Conservation (phyloP, 805 yeast genomes). For the Ogataea dorogensis region DNA sequence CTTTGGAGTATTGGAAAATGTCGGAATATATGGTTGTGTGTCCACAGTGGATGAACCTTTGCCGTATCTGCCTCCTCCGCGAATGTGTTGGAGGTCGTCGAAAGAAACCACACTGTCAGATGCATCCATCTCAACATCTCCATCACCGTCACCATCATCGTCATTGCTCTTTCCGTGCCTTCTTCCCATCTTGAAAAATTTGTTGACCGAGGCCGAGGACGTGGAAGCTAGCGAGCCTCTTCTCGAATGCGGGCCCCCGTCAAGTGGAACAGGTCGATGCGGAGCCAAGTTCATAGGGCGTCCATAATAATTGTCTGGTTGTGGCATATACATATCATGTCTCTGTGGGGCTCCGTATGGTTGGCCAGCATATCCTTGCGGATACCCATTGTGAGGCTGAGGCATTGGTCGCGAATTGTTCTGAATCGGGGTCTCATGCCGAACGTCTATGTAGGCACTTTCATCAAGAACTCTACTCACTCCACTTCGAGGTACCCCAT, state of each 20-base stretch:
- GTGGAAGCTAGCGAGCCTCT: conserved; percentile 28
- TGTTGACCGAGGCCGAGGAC: conserved; percentile 35
- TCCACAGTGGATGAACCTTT: conserved; percentile 44
- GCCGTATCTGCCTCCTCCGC: conserved; percentile 66
- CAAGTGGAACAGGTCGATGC: conserved; percentile 1
- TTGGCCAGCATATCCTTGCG: conserved; percentile 5
- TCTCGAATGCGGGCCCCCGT: conserved; percentile 19
- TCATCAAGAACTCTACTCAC: conserved; percentile 40
- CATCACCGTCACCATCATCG: conserved; percentile 31
- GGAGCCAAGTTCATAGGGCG: conserved; percentile 4
- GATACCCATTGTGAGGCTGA: conserved; percentile 9
- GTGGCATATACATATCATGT: conserved; percentile 10
- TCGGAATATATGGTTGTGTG: conserved; percentile 76
- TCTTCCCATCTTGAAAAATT: conserved; percentile 41
- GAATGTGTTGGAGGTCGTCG: conserved; percentile 59
- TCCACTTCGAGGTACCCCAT: conserved; percentile 28
- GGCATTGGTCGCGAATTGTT: conserved; percentile 7
- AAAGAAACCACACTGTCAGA: conserved; percentile 47
- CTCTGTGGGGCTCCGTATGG: conserved; percentile 4
- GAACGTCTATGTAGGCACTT: conserved; percentile 45
- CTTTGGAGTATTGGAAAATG: conserved; percentile 42
- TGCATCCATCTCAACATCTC: conserved; percentile 32
- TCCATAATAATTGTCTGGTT: conserved; percentile 9
- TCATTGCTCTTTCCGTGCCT: conserved; percentile 27
- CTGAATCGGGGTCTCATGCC: conserved; percentile 39